Conservation (phyloP, 768 basidiomycete genomes). For the Hirschioporus abietinus region DNA sequence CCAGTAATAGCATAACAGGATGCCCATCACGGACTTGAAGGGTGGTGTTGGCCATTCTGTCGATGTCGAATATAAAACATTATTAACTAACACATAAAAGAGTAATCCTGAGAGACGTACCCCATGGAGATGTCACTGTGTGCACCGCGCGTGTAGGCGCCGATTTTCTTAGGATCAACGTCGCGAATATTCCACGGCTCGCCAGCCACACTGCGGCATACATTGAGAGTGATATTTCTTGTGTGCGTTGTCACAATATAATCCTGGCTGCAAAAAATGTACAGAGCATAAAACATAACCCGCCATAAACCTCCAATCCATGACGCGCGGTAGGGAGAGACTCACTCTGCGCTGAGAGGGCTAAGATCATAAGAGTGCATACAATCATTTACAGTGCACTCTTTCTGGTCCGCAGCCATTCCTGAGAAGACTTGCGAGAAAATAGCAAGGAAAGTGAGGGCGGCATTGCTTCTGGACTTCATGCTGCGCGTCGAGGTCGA, state of each 20-base stretch:
- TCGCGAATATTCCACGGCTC: constrained; percentile 58
- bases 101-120: constrained; percentile 29
- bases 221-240: constrained; percentile 53
- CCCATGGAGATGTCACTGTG: constrained; percentile 73
- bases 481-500: neutral
- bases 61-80: constrained; percentile 2
- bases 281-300: neutral
- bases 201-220: constrained; percentile 50
- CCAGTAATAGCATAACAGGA: constrained; percentile 50
- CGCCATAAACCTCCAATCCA: constrained; percentile 4
- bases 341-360: constrained; percentile 53
- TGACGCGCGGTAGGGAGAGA: constrained; percentile 11
- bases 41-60: constrained; percentile 59
- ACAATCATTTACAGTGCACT: constrained; percentile 55
- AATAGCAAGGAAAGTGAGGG: constrained; percentile 6
- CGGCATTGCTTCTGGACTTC: constrained; percentile 6
- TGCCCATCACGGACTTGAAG: constrained; percentile 46
- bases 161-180: constrained; percentile 48
- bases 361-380: constrained; percentile 66
- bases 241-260: constrained; percentile 47
- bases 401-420: constrained; percentile 36
- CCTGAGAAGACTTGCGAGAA: constrained; percentile 9
- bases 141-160: constrained; percentile 52
- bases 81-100: constrained; percentile 12
- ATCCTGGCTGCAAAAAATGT: constrained; percentile 47